phyloP scores from a whole-genome alignment of 352 stramenopile species.

The Aphanomyces invadans region DNA sequence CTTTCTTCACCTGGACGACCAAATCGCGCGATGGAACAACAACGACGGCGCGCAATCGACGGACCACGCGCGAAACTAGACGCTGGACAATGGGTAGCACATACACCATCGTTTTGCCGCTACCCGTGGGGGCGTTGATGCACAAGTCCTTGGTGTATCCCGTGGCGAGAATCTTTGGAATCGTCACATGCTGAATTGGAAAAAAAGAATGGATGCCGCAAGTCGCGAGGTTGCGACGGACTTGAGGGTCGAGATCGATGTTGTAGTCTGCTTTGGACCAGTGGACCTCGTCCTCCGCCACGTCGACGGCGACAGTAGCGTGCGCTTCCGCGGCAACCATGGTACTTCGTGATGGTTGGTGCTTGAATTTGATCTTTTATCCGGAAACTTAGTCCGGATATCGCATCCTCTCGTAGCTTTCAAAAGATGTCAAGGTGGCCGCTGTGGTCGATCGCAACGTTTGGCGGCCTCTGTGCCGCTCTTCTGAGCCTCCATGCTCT shows the following conservation, averaged over 20 bases:
- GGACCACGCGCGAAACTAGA: constrained; percentile 69
- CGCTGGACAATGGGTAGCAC: constrained; percentile 93
- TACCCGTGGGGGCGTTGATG: constrained; percentile 95
- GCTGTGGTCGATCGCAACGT: constrained; percentile 42
- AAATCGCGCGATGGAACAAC: constrained; percentile 96
- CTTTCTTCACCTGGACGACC: constrained; percentile 83
- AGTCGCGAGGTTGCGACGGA: constrained; percentile 35
- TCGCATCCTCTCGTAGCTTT: too few species aligned
- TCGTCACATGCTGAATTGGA: constrained; percentile 91
- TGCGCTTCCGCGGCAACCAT: constrained; percentile 3
- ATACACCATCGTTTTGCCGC: constrained; percentile 97
- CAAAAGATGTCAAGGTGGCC: constrained; percentile 46
- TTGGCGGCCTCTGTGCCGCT: constrained; percentile 29
- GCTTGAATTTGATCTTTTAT: constrained; percentile 16
- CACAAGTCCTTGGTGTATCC: constrained; percentile 83
- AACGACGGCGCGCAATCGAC: constrained; percentile 90
- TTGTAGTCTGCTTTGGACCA: constrained; percentile 27
- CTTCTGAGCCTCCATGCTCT: constrained; percentile 35
- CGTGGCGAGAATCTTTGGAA: constrained; percentile 86
- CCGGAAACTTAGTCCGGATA: constrained; percentile 7
- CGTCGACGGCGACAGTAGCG: not conserved
- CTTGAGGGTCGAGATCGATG: constrained; percentile 34
- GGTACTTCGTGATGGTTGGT: constrained; percentile 21
- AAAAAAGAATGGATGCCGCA: constrained; percentile 87
- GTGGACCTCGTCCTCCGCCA: constrained; percentile 23